These are phyloP conservation scores for Calocybe cyanea DNA, from an alignment of 768 basidiomycete genomes.

Conservation along the genomic window DNA sequence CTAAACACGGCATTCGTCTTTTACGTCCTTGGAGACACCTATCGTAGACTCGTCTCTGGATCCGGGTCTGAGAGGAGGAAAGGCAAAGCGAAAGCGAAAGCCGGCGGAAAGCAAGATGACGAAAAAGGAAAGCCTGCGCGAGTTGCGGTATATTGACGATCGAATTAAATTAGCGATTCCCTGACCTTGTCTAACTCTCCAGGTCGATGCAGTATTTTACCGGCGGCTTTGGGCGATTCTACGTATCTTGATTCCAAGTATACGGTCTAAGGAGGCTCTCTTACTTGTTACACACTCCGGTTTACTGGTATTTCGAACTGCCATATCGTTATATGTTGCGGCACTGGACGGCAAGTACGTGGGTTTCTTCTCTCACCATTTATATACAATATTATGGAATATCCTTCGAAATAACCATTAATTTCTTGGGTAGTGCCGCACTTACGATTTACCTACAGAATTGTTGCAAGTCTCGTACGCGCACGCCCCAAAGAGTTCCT, in stretches of 20 bases:
- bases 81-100: constrained; percentile 34
- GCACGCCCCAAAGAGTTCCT: constrained; percentile 78
- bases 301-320: constrained; percentile 84
- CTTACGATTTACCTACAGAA: constrained; percentile 41
- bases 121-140: constrained; percentile 41
- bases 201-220: constrained; percentile 94
- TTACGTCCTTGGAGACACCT: constrained; percentile 67
- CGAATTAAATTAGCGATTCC: not conserved
- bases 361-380: not conserved
- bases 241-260: constrained; percentile 82
- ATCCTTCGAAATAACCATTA: not conserved
- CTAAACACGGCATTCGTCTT: constrained; percentile 68
- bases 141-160: constrained; percentile 55
- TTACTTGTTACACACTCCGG: constrained; percentile 86
- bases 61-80: constrained; percentile 33
- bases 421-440: not conserved
- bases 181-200: constrained; percentile 6
- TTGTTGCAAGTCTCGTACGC: constrained; percentile 92
- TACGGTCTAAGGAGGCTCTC: constrained; percentile 83
- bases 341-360: constrained; percentile 86
- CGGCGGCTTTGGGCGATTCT: constrained; percentile 72
- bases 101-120: constrained; percentile 17
- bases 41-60: constrained; percentile 44
- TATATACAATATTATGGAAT: not conserved
- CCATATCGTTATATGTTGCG: constrained; percentile 92